Evolutionary conservation across 495 filamentous ascomycete species (phyloP).

Genomic region (Penicillium daleae): DNA sequence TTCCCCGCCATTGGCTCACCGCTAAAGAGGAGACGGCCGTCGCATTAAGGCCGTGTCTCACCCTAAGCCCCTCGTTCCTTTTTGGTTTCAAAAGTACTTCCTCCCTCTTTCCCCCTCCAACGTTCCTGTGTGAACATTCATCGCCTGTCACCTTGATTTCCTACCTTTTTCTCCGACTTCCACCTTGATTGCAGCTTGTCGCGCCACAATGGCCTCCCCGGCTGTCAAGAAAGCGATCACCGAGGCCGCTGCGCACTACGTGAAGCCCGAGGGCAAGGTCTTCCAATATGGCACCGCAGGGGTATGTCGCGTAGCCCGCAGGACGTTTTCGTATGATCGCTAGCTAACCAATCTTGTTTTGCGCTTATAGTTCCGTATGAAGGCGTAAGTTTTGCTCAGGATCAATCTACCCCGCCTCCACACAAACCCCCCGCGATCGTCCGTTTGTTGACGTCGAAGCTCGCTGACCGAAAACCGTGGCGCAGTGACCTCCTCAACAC

Average conservation of each 20-base stretch:
- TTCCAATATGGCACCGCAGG: constrained; percentile 97
- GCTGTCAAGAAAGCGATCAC: constrained; percentile 50
- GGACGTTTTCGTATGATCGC: constrained; percentile 11
- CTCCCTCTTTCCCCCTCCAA: constrained; percentile 7
- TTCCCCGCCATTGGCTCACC: constrained; percentile 38
- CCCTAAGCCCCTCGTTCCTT: constrained; percentile 35
- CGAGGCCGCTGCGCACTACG: constrained; percentile 50
- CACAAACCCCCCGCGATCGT: constrained; percentile 36
- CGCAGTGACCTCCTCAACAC: constrained; percentile 71
- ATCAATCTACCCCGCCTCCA: constrained; percentile 44
- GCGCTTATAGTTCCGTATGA: constrained; percentile 70
- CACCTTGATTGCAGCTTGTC: constrained; percentile 23
- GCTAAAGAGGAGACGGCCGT: constrained; percentile 29
- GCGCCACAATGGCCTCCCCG: constrained; percentile 51
- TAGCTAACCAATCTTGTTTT: constrained; percentile 24
- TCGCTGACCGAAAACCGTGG: constrained; percentile 30
- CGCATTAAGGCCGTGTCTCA: constrained; percentile 39
- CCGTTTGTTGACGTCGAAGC: constrained; percentile 36
- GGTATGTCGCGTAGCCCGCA: constrained; percentile 49
- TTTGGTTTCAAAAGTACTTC: constrained; percentile 33
- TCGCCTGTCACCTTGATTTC: constrained; percentile 11
- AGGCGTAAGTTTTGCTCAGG: constrained; percentile 61
- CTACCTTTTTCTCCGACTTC: constrained; percentile 2
- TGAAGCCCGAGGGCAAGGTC: constrained; percentile 68
- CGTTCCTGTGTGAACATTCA: constrained; percentile 5